Conservation (phyloP, 352 stramenopile genomes). For the Discostella stelligera region DNA sequence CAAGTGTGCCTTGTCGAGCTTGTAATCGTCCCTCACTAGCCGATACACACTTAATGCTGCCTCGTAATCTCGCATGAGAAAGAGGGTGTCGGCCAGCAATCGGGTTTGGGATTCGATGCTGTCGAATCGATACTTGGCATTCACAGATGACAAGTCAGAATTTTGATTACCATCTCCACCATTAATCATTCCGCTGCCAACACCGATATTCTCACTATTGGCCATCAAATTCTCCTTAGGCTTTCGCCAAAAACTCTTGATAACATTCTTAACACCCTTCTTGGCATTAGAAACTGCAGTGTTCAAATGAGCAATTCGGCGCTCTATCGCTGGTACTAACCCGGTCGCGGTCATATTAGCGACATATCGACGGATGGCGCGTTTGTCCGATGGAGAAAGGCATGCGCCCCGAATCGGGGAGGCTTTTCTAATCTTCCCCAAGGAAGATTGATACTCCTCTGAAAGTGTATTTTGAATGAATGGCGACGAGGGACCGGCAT, state of each 20-base stretch:
- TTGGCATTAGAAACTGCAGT: slow-evolving; percentile 77
- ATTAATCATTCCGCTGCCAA: slow-evolving; percentile 8
- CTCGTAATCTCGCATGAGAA: slow-evolving; percentile 83
- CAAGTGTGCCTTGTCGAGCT: slow-evolving; percentile 74
- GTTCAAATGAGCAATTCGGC: slow-evolving; percentile 77
- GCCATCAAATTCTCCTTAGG: slow-evolving; percentile 54
- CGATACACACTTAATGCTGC: slow-evolving; percentile 73
- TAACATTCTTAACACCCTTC: slow-evolving; percentile 79
- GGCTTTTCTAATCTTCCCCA: slow-evolving; percentile 3
- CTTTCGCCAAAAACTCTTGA: slow-evolving; percentile 80
- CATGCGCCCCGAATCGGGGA: slow-evolving; percentile 48
- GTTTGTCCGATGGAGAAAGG: slow-evolving; percentile 67
- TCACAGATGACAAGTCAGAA: background rate
- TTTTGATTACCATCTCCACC: background rate
- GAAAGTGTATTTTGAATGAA: slow-evolving; percentile 25
- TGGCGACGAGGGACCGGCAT: slow-evolving; percentile 20
- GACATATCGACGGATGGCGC: slow-evolving; percentile 67
- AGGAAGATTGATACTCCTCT: slow-evolving; percentile 20
- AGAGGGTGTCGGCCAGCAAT: slow-evolving; percentile 80
- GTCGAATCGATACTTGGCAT: slow-evolving; percentile 67
- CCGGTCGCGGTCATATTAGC: slow-evolving; percentile 58
- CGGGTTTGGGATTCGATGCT: slow-evolving; percentile 80
- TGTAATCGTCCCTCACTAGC: slow-evolving; percentile 84
- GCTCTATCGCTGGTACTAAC: slow-evolving; percentile 73
- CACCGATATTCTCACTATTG: slow-evolving; percentile 9